Percentiles rank a stretch among this genome's conserved stretches.
Evolutionary conservation across 2,329 filamentous ascomycete species (phyloP).

Genomic region (Nothopassalora personata): DNA sequence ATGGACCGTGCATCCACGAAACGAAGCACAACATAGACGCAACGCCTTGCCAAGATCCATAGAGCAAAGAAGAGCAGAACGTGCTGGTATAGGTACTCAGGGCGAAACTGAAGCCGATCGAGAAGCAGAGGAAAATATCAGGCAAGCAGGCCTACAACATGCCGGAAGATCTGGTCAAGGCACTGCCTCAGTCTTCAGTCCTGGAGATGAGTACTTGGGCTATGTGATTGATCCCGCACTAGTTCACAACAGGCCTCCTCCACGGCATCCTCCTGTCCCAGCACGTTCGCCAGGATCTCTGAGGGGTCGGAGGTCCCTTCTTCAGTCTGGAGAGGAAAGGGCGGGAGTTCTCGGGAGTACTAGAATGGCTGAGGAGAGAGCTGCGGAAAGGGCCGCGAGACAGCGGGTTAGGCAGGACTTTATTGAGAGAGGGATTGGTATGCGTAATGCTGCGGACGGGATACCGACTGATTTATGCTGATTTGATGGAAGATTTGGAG

Average conservation of each 20-base stretch:
- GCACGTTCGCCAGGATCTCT: too few relatives aligned
- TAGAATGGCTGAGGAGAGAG: background rate
- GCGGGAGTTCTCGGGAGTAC: background rate
- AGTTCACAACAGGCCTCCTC: background rate
- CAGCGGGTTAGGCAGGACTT: background rate
- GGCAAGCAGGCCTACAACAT: background rate
- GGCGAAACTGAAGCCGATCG: background rate
- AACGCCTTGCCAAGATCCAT: too few relatives aligned
- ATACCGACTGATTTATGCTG: background rate
- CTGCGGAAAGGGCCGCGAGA: background rate
- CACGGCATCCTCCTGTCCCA: too few relatives aligned
- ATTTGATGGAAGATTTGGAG: background rate
- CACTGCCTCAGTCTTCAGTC: background rate
- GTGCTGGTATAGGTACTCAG: background rate
- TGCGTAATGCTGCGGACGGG: background rate
- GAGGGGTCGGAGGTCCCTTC: too few relatives aligned
- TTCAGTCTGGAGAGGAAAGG: background rate
- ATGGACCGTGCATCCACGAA: too few relatives aligned
- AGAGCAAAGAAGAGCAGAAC: too few relatives aligned
- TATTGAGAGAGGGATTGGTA: background rate
- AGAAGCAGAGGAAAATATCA: background rate
- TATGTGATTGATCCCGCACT: background rate
- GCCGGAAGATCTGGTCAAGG: background rate
- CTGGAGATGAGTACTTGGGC: background rate
- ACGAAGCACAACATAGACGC: too few relatives aligned